Base-by-base conservation (phyloP, 2,329 filamentous ascomycete genomes). In the Dothiorella sarmentorum region DNA sequence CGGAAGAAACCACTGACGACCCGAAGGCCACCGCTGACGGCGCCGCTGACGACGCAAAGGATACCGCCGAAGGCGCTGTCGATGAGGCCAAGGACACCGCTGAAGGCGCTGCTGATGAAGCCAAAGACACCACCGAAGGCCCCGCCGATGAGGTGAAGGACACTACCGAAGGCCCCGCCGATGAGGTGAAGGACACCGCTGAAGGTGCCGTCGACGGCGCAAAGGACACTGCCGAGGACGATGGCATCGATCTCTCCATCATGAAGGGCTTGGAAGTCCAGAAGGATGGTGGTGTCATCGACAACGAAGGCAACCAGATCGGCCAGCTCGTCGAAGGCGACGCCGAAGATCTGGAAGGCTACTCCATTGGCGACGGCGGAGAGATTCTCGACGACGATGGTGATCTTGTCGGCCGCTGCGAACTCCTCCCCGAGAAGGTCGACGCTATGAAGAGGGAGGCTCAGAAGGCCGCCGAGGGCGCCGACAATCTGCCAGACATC, bases 361-460 rank as follows among this genome's bases (percentile, higher is more conserved):
- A 81, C 66, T 73, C 71, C 15, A 80, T 81, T 60, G 79, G 80
- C 59, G 76, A 81, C 35, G 74, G 82, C 13, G 81, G 81, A 59
- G 79, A 82, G 64, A 82, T 83, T 27, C 75, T 83, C 22, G 78
- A 82, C 60, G 78, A 82, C 40, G 77, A 81, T 61, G 81, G 80
- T 22, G 77, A 81, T 62, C 76, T 82, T 22, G 78, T 83, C 47
- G 81, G 81, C 52, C 79, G 79, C 58, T 76, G 78, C 55, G 79
- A 82, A 62, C 71, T 80, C 31, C 71, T 77, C 17, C 77, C 78
- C 13, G 77, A 80, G 35, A 71, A 78, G 62, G 65, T 73, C 40
- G 65, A 74, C 37, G 73, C 72, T 31, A 27, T 49, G 51, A 68
- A 71, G 61, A 66, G 72, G 52, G 66, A 71, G 33, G 73, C 67